Conservation (phyloP, 805 yeast species). For the Candida ulmi region DNA sequence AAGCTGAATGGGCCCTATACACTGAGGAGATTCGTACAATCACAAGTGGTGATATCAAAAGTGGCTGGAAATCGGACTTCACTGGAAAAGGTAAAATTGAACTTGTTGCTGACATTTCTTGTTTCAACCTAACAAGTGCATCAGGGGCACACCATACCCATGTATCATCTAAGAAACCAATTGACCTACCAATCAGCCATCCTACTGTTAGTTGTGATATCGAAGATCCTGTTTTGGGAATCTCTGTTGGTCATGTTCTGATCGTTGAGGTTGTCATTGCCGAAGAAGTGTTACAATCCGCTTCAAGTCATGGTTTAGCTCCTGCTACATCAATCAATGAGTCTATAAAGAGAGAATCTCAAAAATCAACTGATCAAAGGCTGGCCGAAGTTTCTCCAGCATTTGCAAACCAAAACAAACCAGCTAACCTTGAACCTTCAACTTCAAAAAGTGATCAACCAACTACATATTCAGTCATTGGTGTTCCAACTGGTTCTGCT, state of each 20-base stretch:
- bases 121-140: constrained; percentile 53
- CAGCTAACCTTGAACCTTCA: constrained; percentile 12
- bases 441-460: constrained; percentile 12
- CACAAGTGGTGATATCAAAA: constrained; percentile 72
- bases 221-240: constrained; percentile 74
- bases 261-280: constrained; percentile 91
- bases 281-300: constrained; percentile 63
- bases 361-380: constrained; percentile 29
- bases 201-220: constrained; percentile 72
- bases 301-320: constrained; percentile 27
- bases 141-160: constrained; percentile 39
- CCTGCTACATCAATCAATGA: constrained; percentile 24
- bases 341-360: constrained; percentile 5
- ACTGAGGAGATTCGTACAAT: constrained; percentile 72
- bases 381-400: constrained; percentile 39
- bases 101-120: constrained; percentile 63
- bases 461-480: constrained; percentile 27
- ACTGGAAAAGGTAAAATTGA: constrained; percentile 74
- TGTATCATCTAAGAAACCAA: constrained; percentile 35
- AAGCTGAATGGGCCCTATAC: constrained; percentile 38
- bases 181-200: constrained; percentile 18
- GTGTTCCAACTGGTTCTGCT: constrained; percentile 92
- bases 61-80: constrained; percentile 96
- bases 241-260: constrained; percentile 68
- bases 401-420: constrained; percentile 31